Evolutionary conservation across 2,329 filamentous ascomycete genomes (phyloP).

Genomic region (Stachybotrys chartarum): DNA sequence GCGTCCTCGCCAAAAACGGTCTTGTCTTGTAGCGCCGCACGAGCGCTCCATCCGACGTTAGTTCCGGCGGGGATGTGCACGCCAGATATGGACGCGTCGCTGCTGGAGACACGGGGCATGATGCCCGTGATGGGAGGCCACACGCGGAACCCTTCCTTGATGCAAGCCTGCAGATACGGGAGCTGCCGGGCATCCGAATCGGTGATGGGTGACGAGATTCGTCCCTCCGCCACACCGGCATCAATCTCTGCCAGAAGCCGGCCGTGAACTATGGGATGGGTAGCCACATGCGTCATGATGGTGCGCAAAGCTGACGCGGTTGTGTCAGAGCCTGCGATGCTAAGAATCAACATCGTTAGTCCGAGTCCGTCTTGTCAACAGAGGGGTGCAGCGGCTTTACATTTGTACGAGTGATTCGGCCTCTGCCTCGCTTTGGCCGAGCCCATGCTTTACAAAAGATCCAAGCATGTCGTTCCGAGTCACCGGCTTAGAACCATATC

Average conservation of each 20-base stretch:
- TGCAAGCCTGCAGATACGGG: constrained; percentile 38
- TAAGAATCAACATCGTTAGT: not conserved
- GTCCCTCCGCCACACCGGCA: constrained; percentile 9
- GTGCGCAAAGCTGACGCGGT: constrained; percentile 28
- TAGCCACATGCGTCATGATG: constrained; percentile 41
- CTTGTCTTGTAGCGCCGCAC: constrained; percentile 30
- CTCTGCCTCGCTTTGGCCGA: constrained; percentile 19
- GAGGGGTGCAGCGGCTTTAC: not conserved
- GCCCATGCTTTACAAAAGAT: constrained; percentile 27
- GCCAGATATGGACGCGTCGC: constrained; percentile 29
- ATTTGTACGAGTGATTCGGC: constrained; percentile 19
- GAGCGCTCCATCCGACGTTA: constrained; percentile 35
- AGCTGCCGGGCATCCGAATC: constrained; percentile 29
- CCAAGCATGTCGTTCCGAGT: constrained; percentile 25
- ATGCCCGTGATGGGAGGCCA: constrained; percentile 33
- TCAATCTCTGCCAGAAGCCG: constrained; percentile 41
- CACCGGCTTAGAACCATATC: constrained; percentile 10
- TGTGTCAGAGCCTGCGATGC: constrained; percentile 26
- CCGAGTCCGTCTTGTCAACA: not conserved
- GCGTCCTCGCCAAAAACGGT: constrained; percentile 30
- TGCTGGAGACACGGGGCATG: constrained; percentile 23
- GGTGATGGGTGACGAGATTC: constrained; percentile 17
- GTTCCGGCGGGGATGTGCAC: constrained; percentile 37
- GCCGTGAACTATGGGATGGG: constrained; percentile 33
- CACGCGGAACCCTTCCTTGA: constrained; percentile 38